Conservation (phyloP, 108 stramenopile species). For the Schizochytrium sp. region DNA sequence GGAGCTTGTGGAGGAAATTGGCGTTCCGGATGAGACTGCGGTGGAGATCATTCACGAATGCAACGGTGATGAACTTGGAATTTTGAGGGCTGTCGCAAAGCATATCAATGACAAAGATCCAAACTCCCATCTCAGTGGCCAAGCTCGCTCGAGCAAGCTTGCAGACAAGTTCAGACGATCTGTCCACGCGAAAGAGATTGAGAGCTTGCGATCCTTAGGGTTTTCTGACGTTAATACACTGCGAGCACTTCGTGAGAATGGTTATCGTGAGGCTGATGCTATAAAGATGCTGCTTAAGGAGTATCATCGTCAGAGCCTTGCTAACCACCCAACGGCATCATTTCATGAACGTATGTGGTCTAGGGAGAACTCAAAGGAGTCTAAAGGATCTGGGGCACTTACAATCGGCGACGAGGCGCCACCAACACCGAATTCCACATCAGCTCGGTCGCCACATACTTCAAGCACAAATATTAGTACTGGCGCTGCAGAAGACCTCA, state of each 20-base stretch:
- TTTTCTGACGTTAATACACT: slow-evolving; percentile 23
- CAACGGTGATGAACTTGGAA: neutral
- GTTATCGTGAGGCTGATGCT: neutral
- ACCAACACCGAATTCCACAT: neutral
- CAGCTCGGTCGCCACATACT: neutral
- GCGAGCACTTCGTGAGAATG: slow-evolving; percentile 7
- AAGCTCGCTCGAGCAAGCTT: slow-evolving; percentile 7
- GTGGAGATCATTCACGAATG: neutral
- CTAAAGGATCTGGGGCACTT: neutral
- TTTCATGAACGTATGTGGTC: neutral
- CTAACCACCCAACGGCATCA: neutral
- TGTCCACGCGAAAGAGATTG: slow-evolving; percentile 10
- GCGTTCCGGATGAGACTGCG: neutral
- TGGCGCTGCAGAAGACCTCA: too few relatives aligned
- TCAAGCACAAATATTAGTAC: too few relatives aligned
- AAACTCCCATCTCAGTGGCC: neutral
- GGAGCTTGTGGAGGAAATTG: slow-evolving; percentile 27
- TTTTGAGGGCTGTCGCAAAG: neutral
- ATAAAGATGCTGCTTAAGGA: slow-evolving; percentile 3
- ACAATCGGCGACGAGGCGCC: neutral
- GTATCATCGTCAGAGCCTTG: neutral
- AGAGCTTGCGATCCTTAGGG: neutral
- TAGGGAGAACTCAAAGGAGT: neutral
- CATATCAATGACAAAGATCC: neutral
- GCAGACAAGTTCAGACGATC: slow-evolving; percentile 8